Evolutionary conservation across 83 land plant genomes (phyloP).

Genomic region (Picea mariana): DNA sequence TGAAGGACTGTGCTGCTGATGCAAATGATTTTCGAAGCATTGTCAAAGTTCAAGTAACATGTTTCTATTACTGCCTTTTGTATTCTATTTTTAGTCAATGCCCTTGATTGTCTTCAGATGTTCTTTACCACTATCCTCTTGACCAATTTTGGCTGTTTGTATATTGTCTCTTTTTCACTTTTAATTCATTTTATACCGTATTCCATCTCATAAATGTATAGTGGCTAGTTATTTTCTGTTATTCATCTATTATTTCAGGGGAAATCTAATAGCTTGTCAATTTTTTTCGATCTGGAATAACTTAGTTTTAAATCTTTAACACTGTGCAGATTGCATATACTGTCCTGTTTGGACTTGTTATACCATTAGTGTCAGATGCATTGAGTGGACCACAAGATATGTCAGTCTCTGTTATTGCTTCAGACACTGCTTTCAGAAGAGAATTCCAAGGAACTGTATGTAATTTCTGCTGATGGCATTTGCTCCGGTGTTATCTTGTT

Average conservation of each 20-base stretch:
- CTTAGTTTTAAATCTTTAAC: slow-evolving; percentile 4
- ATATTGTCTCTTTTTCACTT: background rate
- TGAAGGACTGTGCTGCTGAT: slow-evolving; percentile 77
- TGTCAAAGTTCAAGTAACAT: slow-evolving; percentile 74
- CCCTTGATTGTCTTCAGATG: background rate
- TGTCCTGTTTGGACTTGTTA: slow-evolving; percentile 77
- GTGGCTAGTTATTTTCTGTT: background rate
- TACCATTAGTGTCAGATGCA: slow-evolving; percentile 89
- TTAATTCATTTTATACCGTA: background rate
- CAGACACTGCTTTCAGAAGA: slow-evolving; percentile 62
- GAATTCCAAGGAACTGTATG: slow-evolving; percentile 90
- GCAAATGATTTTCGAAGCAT: slow-evolving; percentile 24
- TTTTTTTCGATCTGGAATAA: background rate
- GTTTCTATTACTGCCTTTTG: background rate
- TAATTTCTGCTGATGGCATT: background rate
- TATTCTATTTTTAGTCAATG: background rate
- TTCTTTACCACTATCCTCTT: background rate
- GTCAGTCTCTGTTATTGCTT: slow-evolving; percentile 56
- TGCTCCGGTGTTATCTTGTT: slow-evolving; percentile 1
- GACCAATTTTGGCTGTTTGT: background rate
- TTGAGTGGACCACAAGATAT: slow-evolving; percentile 66
- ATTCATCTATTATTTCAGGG: background rate
- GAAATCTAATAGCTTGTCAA: background rate
- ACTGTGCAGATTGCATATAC: slow-evolving; percentile 73
- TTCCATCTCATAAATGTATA: background rate